These are phyloP conservation scores for Ananas comosus DNA, from an alignment of 176 grass and related monocot genomes.

Conservation along the genomic window DNA sequence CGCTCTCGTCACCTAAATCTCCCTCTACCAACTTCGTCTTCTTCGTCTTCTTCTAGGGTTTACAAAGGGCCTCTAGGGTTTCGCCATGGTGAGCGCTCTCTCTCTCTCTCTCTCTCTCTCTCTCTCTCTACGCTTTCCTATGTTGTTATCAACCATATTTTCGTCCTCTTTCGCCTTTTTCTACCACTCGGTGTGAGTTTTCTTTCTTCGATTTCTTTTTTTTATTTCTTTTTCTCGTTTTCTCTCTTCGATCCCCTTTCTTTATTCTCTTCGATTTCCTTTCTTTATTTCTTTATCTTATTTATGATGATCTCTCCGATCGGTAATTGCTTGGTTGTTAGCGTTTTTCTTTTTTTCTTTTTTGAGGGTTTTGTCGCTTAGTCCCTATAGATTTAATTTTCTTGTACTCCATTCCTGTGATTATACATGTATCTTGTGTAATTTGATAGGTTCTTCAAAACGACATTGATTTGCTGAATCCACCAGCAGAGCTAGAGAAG, in stretches of 20 bases:
- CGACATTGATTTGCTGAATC: not conserved
- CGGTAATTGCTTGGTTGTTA: not conserved
- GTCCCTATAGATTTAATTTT: not conserved
- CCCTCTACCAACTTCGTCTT: not conserved
- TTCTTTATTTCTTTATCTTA: too few species aligned
- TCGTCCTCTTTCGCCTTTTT: too few species aligned
- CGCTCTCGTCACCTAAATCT: too few species aligned
- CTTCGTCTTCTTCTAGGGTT: not conserved
- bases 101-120: too few species aligned
- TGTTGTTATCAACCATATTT: too few species aligned
- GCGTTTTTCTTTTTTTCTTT: not conserved
- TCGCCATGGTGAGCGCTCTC: not conserved
- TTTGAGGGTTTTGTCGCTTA: not conserved
- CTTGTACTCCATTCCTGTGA: not conserved
- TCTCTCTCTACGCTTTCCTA: too few species aligned
- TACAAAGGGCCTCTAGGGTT: not conserved
- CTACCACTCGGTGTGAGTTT: too few species aligned
- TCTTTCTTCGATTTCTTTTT: too few species aligned
- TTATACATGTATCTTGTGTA: too few species aligned
- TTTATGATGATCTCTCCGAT: not conserved
- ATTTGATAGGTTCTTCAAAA: not conserved
- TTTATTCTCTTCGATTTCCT: not conserved
- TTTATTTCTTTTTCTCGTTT: too few species aligned
- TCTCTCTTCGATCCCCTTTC: too few species aligned
- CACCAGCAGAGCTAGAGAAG: not conserved